Conservation (phyloP, 1,284 basidiomycete genomes). For the Rhodotorula sp. region DNA sequence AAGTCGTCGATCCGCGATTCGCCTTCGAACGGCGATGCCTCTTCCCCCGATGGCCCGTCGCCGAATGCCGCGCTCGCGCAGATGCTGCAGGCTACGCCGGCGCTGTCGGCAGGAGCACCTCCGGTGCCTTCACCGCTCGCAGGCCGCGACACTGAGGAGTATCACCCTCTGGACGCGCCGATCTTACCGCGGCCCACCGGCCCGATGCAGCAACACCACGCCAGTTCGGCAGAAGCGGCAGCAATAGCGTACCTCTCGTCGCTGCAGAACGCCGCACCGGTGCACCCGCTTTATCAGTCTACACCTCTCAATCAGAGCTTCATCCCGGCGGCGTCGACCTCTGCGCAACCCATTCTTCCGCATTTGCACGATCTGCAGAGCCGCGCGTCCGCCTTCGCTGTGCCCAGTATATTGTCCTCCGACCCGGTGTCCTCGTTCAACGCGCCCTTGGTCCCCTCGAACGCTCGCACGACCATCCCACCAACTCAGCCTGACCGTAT, state of each 20-base stretch:
- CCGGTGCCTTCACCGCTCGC: background rate
- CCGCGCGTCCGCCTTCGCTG: too few relatives aligned
- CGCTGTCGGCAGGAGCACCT: background rate
- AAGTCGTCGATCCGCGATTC: background rate
- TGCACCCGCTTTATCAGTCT: background rate
- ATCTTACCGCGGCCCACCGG: background rate
- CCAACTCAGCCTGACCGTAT: too few relatives aligned
- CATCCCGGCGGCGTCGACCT: too few relatives aligned
- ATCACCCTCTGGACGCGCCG: slow-evolving; percentile 16
- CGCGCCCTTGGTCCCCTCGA: too few relatives aligned
- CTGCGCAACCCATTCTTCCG: too few relatives aligned
- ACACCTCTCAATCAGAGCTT: too few relatives aligned
- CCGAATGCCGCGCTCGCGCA: background rate
- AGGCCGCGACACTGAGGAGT: background rate
- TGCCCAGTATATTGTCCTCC: too few relatives aligned
- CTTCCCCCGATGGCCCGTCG: background rate
- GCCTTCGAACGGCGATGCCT: background rate
- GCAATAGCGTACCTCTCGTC: background rate
- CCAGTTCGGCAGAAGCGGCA: background rate
- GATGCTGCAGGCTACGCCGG: background rate
- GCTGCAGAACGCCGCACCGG: background rate
- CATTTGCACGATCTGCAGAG: too few relatives aligned
- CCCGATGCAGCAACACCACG: background rate
- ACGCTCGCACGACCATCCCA: too few relatives aligned
- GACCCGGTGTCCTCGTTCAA: too few relatives aligned